Base-by-base conservation (phyloP, 441 rosid species). In the Adansonia madagascariensis region DNA sequence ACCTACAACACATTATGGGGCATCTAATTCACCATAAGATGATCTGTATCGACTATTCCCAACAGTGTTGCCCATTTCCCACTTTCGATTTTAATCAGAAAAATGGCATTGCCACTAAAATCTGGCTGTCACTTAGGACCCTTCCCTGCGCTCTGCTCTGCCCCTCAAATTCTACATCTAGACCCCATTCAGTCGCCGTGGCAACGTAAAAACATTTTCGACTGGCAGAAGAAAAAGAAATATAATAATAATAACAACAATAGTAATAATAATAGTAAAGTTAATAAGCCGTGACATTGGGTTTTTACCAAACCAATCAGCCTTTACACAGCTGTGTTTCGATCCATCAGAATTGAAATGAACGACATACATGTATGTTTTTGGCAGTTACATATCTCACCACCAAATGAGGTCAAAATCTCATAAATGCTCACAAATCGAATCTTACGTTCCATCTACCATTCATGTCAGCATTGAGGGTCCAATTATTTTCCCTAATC, bases 401-500 rank as follows among this genome's bases (percentile, higher is more conserved):
- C 76, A 79, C 18, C 67, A 61, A 44, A 73, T 68, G 47, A 73
- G 47, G 52, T 10, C 74, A 6, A 35, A 35, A 55, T 65, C 75
- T 60, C 52, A 15, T 68, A 4, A 47, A 71, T 64, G 46, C 79
- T 88, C 84, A 95, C 77, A 96, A 87, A 80, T 94, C 97, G 64
- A 77, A 92, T 83, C 97, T 89, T 80, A 92, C 81, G 35, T 87
- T 94, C 97, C 98, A 96, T 89, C 80, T 85, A 68, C 97, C 96
- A 74, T 91, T 88, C 79, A 81, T 69, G 83, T 92, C 95, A 4
- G 88, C 91, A 78, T 89, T 91, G 74, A 95, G 63, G 41, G 97
- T 90, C 99, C 97, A 96, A 76, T 94, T 96, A 78, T 91, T 96
- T 82, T 96, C 99, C 85, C 91, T 89, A 47, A 96, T 84, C 85